These are phyloP conservation scores for Mycena latifolia DNA, from an alignment of 768 basidiomycete species.

Conservation along the genomic window DNA sequence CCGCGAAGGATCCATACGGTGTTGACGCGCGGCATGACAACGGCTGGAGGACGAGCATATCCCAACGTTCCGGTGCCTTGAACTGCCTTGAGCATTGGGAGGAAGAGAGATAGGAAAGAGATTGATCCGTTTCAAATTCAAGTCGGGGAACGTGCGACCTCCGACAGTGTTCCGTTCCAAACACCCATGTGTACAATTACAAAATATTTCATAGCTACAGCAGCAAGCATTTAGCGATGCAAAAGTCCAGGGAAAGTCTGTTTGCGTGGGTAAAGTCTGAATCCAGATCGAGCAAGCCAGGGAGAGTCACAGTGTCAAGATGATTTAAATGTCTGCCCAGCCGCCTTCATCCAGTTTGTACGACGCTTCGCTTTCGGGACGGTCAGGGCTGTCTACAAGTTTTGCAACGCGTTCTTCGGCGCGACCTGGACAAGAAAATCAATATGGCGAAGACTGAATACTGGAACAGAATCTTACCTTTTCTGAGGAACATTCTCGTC, in stretches of 20 bases:
- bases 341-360: slow-evolving; percentile 94
- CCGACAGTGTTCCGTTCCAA: no score
- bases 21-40: neutral
- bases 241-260: slow-evolving; percentile 4
- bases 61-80: no score
- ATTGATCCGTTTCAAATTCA: no score
- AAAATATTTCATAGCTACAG: slow-evolving; percentile 7
- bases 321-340: slow-evolving; percentile 82
- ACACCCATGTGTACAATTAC: neutral
- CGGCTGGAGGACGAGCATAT: no score
- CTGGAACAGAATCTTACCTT: slow-evolving; percentile 63
- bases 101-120: no score
- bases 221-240: slow-evolving; percentile 32
- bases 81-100: no score
- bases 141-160: no score
- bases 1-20: slow-evolving; percentile 5
- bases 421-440: slow-evolving; percentile 64
- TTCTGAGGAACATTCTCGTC: slow-evolving; percentile 88
- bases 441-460: neutral
- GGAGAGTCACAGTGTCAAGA: slow-evolving; percentile 1
- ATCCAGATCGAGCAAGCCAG: slow-evolving; percentile 18
- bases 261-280: neutral
- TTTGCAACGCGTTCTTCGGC: slow-evolving; percentile 94
- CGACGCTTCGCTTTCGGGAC: slow-evolving; percentile 91
- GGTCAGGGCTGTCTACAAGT: slow-evolving; percentile 89